phyloP scores from a whole-genome alignment of 2,329 filamentous ascomycete genomes.

The Trichophyton benhamiae region DNA sequence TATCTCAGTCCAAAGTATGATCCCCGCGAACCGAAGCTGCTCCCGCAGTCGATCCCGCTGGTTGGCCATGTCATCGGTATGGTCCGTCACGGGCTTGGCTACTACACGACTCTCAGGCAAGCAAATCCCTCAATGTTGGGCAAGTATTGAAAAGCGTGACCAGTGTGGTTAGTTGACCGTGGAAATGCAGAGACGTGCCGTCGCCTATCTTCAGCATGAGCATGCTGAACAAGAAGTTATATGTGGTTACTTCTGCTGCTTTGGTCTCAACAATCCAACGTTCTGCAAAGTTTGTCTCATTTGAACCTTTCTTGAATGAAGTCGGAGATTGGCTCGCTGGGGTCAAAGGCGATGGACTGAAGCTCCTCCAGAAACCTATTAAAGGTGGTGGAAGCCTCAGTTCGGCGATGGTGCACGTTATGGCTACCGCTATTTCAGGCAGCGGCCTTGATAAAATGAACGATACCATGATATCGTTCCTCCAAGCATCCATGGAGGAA shows the following conservation, averaged over 20 bases:
- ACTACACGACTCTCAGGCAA: conserved; percentile 16
- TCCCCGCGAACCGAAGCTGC: not conserved
- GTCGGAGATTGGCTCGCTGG: not conserved
- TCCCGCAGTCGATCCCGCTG: conserved; percentile 17
- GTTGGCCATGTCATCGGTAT: conserved; percentile 20
- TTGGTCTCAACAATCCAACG: not conserved
- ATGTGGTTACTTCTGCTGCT: not conserved
- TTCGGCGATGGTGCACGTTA: not conserved
- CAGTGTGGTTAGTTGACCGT: not conserved
- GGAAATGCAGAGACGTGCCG: not conserved
- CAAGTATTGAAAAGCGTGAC: too few species aligned
- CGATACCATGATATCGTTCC: not conserved
- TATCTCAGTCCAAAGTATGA: not conserved
- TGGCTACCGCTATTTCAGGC: not conserved
- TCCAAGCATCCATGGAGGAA: not conserved
- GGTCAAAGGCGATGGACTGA: not conserved
- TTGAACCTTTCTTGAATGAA: not conserved
- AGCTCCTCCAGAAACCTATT: not conserved
- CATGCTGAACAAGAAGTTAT: not conserved
- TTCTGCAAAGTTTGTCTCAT: not conserved
- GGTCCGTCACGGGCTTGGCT: conserved; percentile 16
- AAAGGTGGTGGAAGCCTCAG: not conserved
- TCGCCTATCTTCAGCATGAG: not conserved
- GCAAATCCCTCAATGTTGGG: not conserved
- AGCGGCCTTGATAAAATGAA: not conserved